Evolutionary conservation across 2,329 filamentous ascomycete genomes (phyloP).

Genomic region (Cytospora piceae): DNA sequence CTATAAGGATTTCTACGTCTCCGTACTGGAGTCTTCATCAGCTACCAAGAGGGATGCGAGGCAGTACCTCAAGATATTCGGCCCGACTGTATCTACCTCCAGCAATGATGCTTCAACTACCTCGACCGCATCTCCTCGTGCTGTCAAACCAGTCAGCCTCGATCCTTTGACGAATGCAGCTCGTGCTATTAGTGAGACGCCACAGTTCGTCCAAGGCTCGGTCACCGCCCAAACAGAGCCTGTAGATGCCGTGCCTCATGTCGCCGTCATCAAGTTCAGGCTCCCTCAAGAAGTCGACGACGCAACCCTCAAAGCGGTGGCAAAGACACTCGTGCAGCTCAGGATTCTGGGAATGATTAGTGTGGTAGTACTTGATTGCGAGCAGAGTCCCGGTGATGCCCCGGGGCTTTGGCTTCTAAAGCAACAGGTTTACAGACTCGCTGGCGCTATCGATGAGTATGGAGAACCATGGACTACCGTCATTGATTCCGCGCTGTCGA

Average conservation of each 20-base stretch:
- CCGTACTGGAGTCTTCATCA: conserved; percentile 85
- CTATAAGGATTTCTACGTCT: conserved; percentile 84
- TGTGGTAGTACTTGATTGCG: conserved; percentile 80
- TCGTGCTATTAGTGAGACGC: conserved; percentile 38
- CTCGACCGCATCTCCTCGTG: conserved; percentile 25
- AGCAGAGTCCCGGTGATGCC: conserved; percentile 43
- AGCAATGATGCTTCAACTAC: conserved; percentile 36
- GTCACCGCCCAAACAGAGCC: conserved; percentile 34
- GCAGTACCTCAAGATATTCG: conserved; percentile 88
- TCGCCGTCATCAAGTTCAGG: conserved; percentile 85
- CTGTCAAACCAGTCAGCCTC: conserved; percentile 17
- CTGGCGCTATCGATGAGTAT: conserved; percentile 73
- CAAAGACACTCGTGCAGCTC: conserved; percentile 82
- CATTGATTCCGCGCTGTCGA: conserved; percentile 61
- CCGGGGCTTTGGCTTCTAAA: conserved; percentile 39
- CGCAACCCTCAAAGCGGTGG: conserved; percentile 72
- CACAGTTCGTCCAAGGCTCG: conserved; percentile 44
- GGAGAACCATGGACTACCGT: conserved; percentile 70
- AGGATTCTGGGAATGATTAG: conserved; percentile 79
- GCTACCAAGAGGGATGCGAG: conserved; percentile 92
- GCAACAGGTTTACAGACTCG: conserved; percentile 73
- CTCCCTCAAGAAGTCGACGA: conserved; percentile 73
- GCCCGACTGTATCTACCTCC: conserved; percentile 44
- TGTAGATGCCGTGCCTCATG: conserved; percentile 58
- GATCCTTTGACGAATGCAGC: conserved; percentile 34